Conservation (phyloP, 148 eudicot species). For the Rhododendron vialii region DNA sequence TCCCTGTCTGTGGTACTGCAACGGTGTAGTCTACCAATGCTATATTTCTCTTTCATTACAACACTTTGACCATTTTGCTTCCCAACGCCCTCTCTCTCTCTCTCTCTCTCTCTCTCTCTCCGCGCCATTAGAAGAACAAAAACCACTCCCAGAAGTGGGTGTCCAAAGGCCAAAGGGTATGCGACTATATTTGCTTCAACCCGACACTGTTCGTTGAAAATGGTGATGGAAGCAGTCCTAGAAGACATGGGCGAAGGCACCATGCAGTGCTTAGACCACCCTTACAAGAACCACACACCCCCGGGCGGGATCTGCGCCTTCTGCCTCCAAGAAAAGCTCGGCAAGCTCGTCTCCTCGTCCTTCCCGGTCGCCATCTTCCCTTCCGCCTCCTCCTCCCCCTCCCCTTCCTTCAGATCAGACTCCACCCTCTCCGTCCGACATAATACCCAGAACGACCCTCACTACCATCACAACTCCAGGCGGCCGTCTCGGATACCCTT, state of each 20-base stretch:
- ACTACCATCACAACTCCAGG: conserved; percentile 3
- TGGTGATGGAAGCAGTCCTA: neutral
- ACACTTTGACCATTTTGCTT: neutral
- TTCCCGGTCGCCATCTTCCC: conserved; percentile 47
- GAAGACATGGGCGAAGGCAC: neutral
- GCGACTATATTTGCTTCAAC: neutral
- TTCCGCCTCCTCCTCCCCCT: conserved; percentile 50
- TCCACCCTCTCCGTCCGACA: neutral
- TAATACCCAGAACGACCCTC: neutral
- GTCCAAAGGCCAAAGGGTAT: neutral
- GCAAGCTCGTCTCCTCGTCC: conserved; percentile 74
- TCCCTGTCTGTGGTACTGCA: neutral
- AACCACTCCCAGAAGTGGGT: neutral
- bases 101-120: neutral
- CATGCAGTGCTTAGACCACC: neutral
- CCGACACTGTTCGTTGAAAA: neutral
- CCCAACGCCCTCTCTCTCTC: neutral
- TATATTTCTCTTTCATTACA: neutral
- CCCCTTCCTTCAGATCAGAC: conserved; percentile 51
- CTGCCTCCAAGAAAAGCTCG: conserved; percentile 94
- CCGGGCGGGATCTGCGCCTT: conserved; percentile 24
- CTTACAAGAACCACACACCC: neutral
- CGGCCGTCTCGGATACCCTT: conserved; percentile 45
- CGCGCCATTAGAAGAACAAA: neutral
- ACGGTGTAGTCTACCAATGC: neutral